Evolutionary conservation across 495 filamentous ascomycete species (phyloP).

Genomic region (Lasiosphaeria ovina): DNA sequence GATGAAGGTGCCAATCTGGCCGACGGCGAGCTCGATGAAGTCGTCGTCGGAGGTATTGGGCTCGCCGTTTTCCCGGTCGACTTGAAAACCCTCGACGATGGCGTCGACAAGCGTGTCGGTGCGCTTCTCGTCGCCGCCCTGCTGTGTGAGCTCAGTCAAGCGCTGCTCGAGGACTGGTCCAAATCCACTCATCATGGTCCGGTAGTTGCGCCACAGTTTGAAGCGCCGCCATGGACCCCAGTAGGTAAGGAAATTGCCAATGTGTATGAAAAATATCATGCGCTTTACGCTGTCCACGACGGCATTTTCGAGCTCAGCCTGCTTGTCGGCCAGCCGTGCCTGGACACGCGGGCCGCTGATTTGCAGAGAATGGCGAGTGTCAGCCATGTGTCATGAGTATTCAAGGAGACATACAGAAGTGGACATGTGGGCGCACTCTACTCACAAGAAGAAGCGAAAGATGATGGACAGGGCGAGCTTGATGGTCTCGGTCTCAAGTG

Average conservation of each 20-base stretch:
- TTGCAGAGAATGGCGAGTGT: neutral
- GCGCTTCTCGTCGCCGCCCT: neutral
- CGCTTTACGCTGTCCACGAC: neutral
- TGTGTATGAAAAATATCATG: neutral
- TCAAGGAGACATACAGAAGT: too few species aligned
- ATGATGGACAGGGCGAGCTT: neutral
- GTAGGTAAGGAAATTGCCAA: neutral
- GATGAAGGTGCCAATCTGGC: constrained; percentile 33
- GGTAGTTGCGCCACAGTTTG: neutral
- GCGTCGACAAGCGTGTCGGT: neutral
- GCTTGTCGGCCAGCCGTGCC: neutral
- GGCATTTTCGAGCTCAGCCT: neutral
- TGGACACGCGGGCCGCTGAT: neutral
- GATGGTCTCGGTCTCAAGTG: constrained; percentile 9
- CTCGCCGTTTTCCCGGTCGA: neutral
- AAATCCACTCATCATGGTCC: neutral
- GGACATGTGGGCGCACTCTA: neutral
- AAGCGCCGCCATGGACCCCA: neutral
- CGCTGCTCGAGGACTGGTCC: neutral
- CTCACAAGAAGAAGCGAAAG: neutral
- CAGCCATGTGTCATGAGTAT: too few species aligned
- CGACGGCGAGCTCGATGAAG: constrained; percentile 13
- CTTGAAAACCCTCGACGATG: neutral
- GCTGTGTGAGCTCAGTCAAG: neutral
- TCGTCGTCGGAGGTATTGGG: constrained; percentile 2